Conservation (phyloP, 192 early-diverging fungal species). For the Coemansia sp. region DNA sequence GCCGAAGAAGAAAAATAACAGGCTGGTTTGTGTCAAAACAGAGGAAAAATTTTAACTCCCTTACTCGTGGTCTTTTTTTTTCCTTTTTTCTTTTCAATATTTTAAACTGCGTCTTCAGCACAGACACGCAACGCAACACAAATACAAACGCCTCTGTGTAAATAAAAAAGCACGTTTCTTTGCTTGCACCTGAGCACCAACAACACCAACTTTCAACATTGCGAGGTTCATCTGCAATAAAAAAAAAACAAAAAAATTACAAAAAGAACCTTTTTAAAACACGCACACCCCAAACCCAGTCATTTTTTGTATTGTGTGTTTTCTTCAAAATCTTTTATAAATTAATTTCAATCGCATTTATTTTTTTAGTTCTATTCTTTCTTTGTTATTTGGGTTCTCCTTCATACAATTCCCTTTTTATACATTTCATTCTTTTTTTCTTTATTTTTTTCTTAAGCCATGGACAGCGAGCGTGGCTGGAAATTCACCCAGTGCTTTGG, state of each 20-base stretch:
- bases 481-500: conserved; percentile 99
- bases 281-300: no score
- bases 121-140: no score
- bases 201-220: no score
- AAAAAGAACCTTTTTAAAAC: neutral
- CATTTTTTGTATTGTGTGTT: conserved; percentile 2
- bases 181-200: no score
- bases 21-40: neutral
- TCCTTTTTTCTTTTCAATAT: neutral
- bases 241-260: neutral
- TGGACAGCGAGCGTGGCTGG: conserved; percentile 64
- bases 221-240: no score
- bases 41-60: neutral
- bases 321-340: neutral
- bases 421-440: conserved; percentile 2
- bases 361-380: neutral
- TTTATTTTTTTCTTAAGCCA: conserved; percentile 14
- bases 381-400: neutral
- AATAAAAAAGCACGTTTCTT: no score
- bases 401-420: conserved; percentile 5
- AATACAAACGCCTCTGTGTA: no score
- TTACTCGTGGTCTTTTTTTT: neutral
- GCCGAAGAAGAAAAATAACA: neutral
- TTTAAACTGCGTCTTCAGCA: neutral
- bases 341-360: neutral